Percentiles rank a stretch among this genome's conserved stretches.
Conservation (phyloP, 75 land plant genomes). For the Picea glauca region DNA sequence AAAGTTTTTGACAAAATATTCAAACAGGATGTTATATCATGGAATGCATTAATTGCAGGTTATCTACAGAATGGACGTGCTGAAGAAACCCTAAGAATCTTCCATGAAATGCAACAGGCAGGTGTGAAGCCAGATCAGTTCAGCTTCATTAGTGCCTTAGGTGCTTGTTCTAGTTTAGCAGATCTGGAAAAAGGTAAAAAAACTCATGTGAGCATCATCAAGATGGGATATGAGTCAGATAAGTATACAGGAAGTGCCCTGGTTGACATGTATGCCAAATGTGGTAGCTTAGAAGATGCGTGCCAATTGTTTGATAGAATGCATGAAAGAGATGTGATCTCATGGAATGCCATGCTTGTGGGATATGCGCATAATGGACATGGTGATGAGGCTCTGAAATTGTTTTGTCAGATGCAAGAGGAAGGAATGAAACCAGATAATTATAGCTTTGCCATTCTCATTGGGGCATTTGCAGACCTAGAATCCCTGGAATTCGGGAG, state of each 20-base stretch:
- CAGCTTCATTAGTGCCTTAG: slow-evolving; percentile 42
- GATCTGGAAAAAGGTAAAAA: slow-evolving; percentile 11
- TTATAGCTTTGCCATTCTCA: slow-evolving; percentile 14
- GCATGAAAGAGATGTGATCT: slow-evolving; percentile 12
- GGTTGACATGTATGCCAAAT: slow-evolving; percentile 38
- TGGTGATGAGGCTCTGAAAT: slow-evolving; percentile 14
- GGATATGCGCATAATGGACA: slow-evolving; percentile 30
- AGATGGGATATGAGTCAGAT: slow-evolving; percentile 25
- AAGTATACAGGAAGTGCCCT: slow-evolving; percentile 41
- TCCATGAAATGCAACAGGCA: slow-evolving; percentile 38
- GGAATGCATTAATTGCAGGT: slow-evolving; percentile 28
- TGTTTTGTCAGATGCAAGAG: slow-evolving; percentile 24
- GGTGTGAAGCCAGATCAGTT: slow-evolving; percentile 18
- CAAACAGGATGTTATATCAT: slow-evolving; percentile 15
- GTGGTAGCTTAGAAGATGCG: slow-evolving; percentile 25
- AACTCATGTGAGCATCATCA: slow-evolving; percentile 27
- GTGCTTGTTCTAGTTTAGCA: slow-evolving; percentile 46
- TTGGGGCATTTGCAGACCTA: slow-evolving; percentile 19
- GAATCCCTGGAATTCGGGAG: slow-evolving; percentile 17
- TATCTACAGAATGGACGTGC: slow-evolving; percentile 30
- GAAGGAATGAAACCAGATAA: slow-evolving; percentile 19
- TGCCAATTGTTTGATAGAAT: slow-evolving; percentile 8
- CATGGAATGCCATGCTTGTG: slow-evolving; percentile 30
- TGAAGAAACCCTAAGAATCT: slow-evolving; percentile 30
- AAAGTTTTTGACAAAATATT: slow-evolving; percentile 16